Base-by-base conservation (phyloP, 345 rosid genomes). In the Eucalyptus decipiens region DNA sequence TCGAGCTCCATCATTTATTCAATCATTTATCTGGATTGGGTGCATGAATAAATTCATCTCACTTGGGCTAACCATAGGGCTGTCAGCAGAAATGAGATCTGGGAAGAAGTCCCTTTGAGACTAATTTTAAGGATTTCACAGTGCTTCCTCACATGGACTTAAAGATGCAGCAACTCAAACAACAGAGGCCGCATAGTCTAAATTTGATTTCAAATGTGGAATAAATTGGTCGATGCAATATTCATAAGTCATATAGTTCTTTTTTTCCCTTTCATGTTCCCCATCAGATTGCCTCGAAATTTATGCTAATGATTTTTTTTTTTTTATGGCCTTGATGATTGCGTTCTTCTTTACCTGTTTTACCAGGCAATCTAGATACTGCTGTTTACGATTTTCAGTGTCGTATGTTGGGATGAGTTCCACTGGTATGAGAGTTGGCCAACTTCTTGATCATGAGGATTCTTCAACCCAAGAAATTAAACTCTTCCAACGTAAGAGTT, bases 371-470 rank as follows among this genome's bases (percentile, higher is more conserved):
- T 86, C 87, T 19, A 7, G 93, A 88, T 34, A n/a, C 15, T 85
- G 87, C 81, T 51, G 90, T 86, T 90, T 93, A 54, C 92, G 92
- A 89, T 90, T 65, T 15, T 18, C 85, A 42, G 87, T 86, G 62
- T 92, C 95, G 24, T 67, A 90, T 50, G 86, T 94, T 60, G 97
- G 95, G 67, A 93, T 93, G 95, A 94, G 97, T 89, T 94, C 95
- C 86, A 90, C 94, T 58, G 96, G 95, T 81, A 90, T 94, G 81
- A 87, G 95, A 67, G 81, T 93, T 76, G 88, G 91, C 89, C 93
- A 93, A 83, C 92, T 95, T 81, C 93, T 95, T 88, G 65, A 91
- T 87, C 95, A 80, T 45, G 91, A 89, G 37, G 58, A 88, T 87
- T 86, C 90, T 60, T 90, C 95, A 16, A 85, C 89, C 48, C 90